phyloP scores from a whole-genome alignment of 2,329 filamentous ascomycete species.

The Nemania sp. region DNA sequence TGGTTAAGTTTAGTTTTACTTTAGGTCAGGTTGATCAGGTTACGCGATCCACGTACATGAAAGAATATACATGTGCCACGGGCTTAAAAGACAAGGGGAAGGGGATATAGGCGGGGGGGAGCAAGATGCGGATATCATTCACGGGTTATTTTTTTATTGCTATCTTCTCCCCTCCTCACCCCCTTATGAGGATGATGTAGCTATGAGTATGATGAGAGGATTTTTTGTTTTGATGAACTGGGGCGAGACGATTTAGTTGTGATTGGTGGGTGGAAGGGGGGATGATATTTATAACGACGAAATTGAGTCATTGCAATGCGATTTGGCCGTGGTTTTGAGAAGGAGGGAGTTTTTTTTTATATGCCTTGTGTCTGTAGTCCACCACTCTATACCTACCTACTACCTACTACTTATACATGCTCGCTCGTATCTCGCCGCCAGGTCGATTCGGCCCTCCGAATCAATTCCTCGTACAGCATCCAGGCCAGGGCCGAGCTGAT shows the following conservation, averaged over 20 bases:
- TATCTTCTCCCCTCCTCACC: background rate
- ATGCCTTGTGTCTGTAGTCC: background rate
- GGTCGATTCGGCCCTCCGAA: conserved; percentile 65
- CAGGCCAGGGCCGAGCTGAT: conserved; percentile 93
- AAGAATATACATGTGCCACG: conserved; percentile 1
- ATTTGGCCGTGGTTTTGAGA: background rate
- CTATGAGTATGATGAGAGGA: conserved; percentile 13
- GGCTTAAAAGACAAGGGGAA: conserved; percentile 6
- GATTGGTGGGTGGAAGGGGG: conserved; percentile 3
- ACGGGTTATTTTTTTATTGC: conserved; percentile 5
- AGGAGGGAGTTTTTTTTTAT: conserved; percentile 1
- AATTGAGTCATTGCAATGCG: conserved; percentile 3
- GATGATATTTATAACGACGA: background rate
- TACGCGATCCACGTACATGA: background rate
- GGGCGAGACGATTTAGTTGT: background rate
- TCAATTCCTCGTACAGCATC: conserved; percentile 95
- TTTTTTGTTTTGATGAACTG: background rate
- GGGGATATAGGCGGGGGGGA: background rate
- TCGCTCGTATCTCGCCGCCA: conserved; percentile 35
- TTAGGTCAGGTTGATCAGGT: conserved; percentile 4
- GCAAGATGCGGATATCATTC: background rate
- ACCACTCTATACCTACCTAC: conserved; percentile 13
- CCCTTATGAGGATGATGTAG: conserved; percentile 13
- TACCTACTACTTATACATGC: conserved; percentile 37
- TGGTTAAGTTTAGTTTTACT: too few species aligned